phyloP scores from a whole-genome alignment of 1,284 basidiomycete genomes.

The Moesziomyces sp. region DNA sequence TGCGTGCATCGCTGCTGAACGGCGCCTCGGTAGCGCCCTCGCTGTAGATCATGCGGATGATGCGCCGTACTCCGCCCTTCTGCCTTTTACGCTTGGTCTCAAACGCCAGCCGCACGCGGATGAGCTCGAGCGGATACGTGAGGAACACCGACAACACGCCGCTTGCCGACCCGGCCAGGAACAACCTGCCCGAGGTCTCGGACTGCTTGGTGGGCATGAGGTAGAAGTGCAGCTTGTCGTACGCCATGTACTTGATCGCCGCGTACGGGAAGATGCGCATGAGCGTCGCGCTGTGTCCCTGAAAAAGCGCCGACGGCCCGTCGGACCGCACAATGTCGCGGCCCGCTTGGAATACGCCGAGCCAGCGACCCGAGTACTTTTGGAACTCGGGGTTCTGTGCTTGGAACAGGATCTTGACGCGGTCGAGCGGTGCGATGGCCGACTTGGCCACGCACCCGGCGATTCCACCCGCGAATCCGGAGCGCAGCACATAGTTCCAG shows the following conservation, averaged over 20 bases:
- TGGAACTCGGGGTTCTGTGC: slow-evolving; percentile 94
- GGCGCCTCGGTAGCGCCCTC: slow-evolving; percentile 64
- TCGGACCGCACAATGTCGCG: slow-evolving; percentile 78
- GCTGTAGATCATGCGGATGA: slow-evolving; percentile 61
- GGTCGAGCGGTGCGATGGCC: slow-evolving; percentile 92
- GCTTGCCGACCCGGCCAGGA: slow-evolving; percentile 86
- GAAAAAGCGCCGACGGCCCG: slow-evolving; percentile 85
- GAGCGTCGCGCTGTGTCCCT: slow-evolving; percentile 92
- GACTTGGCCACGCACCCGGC: slow-evolving; percentile 97
- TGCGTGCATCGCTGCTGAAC: slow-evolving; percentile 58
- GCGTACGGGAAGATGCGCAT: slow-evolving; percentile 88
- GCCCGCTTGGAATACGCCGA: slow-evolving; percentile 85
- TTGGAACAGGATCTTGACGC: slow-evolving; percentile 99
- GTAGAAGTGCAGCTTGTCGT: slow-evolving; percentile 82
- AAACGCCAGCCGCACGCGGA: slow-evolving; percentile 94
- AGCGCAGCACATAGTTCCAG: slow-evolving; percentile 80
- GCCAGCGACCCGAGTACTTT: slow-evolving; percentile 88
- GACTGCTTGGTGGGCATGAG: slow-evolving; percentile 85
- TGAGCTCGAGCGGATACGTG: slow-evolving; percentile 94
- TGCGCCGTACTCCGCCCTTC: slow-evolving; percentile 53
- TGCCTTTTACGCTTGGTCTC: slow-evolving; percentile 73
- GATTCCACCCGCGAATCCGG: slow-evolving; percentile 88
- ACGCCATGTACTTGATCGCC: slow-evolving; percentile 97
- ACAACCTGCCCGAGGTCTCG: slow-evolving; percentile 85
- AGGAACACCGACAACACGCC: slow-evolving; percentile 88